These are phyloP conservation scores for Boletus semigastroideus DNA, from an alignment of 1,284 basidiomycete species.

Conservation along the genomic window DNA sequence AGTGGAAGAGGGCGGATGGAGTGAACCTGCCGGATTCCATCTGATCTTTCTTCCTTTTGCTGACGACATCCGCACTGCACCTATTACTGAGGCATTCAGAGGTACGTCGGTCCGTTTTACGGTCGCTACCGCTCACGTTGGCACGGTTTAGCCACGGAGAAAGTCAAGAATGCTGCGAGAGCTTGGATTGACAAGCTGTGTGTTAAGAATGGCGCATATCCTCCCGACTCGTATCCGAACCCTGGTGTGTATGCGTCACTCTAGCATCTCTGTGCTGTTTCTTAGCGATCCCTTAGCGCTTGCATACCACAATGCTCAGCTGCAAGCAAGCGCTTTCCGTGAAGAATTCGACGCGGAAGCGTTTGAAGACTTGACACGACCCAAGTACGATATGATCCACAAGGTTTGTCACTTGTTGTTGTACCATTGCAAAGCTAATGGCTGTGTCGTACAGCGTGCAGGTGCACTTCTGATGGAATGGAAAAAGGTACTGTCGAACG, in stretches of 20 bases:
- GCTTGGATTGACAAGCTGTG: slow-evolving; percentile 79
- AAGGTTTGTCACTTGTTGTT: slow-evolving; percentile 48
- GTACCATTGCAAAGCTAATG: background rate
- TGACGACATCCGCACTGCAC: slow-evolving; percentile 87
- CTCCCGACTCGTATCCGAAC: slow-evolving; percentile 90
- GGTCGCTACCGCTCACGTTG: background rate
- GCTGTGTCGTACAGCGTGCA: slow-evolving; percentile 52
- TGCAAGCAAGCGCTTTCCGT: slow-evolving; percentile 90
- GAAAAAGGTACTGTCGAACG: slow-evolving; percentile 67
- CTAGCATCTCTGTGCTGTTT: background rate
- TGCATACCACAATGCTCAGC: slow-evolving; percentile 84
- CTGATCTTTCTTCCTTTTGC: slow-evolving; percentile 89
- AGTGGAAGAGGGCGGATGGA: slow-evolving; percentile 71
- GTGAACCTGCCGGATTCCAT: slow-evolving; percentile 89
- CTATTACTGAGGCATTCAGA: slow-evolving; percentile 55
- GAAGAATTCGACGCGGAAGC: slow-evolving; percentile 77
- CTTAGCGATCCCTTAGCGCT: slow-evolving; percentile 47
- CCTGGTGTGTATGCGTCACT: slow-evolving; percentile 58
- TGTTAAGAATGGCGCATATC: slow-evolving; percentile 78
- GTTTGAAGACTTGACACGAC: slow-evolving; percentile 80
- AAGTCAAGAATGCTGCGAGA: slow-evolving; percentile 67
- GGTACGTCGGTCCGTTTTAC: slow-evolving; percentile 38
- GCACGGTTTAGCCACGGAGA: slow-evolving; percentile 56
- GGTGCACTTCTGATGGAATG: slow-evolving; percentile 75
- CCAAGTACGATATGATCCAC: slow-evolving; percentile 78